A percentile compares a stretch with the other conserved stretches of the same genome.
Evolutionary conservation across 2,329 filamentous ascomycete species (phyloP).

Genomic region (Trichoderma afroharzianum): DNA sequence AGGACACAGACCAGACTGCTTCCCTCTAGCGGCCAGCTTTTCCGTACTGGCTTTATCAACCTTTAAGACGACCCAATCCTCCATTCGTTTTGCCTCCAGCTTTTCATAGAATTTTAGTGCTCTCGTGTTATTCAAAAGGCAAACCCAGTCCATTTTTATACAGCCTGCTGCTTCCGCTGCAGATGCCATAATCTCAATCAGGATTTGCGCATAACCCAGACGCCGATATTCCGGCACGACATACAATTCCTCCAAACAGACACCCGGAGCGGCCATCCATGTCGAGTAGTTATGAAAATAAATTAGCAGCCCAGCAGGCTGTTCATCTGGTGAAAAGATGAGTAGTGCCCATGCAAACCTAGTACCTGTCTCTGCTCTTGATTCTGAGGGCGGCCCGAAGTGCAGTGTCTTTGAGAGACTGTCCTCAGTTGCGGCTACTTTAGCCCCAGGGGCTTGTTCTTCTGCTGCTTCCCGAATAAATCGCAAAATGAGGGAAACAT

Average conservation of each 20-base stretch:
- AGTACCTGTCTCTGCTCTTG: neutral
- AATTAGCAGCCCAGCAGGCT: neutral
- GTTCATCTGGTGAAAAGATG: neutral
- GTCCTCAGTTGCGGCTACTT: neutral
- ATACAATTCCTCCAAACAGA: slow-evolving; percentile 1
- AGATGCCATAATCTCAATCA: neutral
- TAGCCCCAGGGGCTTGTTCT: neutral
- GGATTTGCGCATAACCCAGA: neutral
- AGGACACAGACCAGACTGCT: neutral
- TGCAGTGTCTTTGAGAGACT: neutral
- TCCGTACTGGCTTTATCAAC: neutral
- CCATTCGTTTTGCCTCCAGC: neutral
- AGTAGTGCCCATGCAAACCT: neutral
- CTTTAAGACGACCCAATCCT: neutral
- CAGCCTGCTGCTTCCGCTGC: neutral
- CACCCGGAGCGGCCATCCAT: neutral
- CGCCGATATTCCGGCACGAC: neutral
- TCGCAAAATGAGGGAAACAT: neutral
- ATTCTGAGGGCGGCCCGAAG: neutral
- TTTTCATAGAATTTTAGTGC: neutral
- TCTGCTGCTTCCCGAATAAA: neutral
- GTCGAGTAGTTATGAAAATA: neutral
- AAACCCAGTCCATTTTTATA: neutral
- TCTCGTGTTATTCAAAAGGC: neutral
- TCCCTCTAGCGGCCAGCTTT: neutral